A percentile compares a stretch with the other conserved stretches of the same genome.
Conservation (phyloP, 2,329 filamentous ascomycete species). For the Neophaeococcomyces mojaviensis region DNA sequence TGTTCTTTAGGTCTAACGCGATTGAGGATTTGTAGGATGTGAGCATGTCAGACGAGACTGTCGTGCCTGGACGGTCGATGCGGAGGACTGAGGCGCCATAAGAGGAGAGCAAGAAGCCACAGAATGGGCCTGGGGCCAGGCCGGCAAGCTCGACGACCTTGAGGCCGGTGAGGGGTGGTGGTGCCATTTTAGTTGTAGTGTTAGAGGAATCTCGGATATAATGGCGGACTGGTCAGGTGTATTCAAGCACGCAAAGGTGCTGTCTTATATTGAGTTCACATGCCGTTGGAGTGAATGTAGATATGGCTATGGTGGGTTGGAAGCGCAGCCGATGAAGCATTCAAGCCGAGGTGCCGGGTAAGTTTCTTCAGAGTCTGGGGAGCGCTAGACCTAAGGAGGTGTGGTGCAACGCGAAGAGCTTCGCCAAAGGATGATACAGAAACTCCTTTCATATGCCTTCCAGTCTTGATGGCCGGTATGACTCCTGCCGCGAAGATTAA, state of each 20-base stretch:
- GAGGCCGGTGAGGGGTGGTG: constrained; percentile 47
- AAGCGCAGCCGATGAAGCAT: neutral
- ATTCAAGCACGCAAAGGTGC: neutral
- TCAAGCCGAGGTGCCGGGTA: neutral
- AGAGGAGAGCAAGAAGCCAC: constrained; percentile 80
- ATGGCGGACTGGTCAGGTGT: neutral
- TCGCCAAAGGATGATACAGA: too few relatives aligned
- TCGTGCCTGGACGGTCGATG: constrained; percentile 57
- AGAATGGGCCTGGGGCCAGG: constrained; percentile 69
- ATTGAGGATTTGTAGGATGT: constrained; percentile 73
- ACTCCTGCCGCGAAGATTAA: too few relatives aligned
- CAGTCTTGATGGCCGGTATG: too few relatives aligned
- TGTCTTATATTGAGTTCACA: neutral
- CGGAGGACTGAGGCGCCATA: constrained; percentile 82
- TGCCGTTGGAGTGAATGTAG: neutral
- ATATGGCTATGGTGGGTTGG: neutral
- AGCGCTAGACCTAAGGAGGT: too few relatives aligned
- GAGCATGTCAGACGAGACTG: constrained; percentile 54
- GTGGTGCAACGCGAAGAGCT: too few relatives aligned
- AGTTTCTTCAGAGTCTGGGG: too few relatives aligned
- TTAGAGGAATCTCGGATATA: neutral
- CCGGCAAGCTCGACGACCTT: constrained; percentile 61
- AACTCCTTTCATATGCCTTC: too few relatives aligned
- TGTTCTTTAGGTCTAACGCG: constrained; percentile 64
- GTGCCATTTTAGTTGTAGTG: constrained; percentile 5